Evolutionary conservation across 768 basidiomycete genomes (phyloP).

Genomic region (Panaeolus papilionaceus): DNA sequence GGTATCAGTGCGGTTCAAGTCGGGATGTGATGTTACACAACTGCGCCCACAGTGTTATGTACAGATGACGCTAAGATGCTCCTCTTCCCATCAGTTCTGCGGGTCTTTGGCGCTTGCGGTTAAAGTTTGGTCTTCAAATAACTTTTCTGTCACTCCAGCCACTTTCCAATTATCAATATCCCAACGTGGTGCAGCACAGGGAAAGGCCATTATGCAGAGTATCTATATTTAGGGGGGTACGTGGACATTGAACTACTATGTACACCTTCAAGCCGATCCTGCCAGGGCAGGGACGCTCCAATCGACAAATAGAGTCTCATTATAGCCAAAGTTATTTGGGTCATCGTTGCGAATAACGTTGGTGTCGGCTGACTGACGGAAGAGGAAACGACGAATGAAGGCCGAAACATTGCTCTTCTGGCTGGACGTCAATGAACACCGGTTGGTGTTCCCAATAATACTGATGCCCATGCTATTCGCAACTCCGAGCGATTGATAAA

Average conservation of each 20-base stretch:
- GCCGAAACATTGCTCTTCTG: not conserved
- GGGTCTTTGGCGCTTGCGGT: not conserved
- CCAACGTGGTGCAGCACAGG: too few relatives aligned
- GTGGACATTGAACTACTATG: too few relatives aligned
- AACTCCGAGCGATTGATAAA: not conserved
- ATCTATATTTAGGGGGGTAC: not conserved
- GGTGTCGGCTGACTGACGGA: not conserved
- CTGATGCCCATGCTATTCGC: not conserved
- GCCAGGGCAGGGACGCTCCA: not conserved
- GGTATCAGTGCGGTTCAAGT: too few relatives aligned
- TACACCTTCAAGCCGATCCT: not conserved
- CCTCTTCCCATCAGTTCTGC: not conserved
- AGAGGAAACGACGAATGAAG: not conserved
- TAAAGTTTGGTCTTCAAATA: not conserved
- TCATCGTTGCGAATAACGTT: not conserved
- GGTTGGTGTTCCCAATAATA: not conserved
- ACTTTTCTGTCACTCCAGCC: not conserved
- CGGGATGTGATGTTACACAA: not conserved
- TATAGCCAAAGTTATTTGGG: not conserved
- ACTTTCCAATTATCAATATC: not conserved
- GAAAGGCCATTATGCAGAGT: not conserved
- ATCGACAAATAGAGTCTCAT: not conserved
- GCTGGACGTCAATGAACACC: not conserved
- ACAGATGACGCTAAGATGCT: not conserved
- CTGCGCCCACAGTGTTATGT: slow-evolving; percentile 6